Base-by-base conservation (phyloP, 306 rosid genomes). In the Calophaca sinica region DNA sequence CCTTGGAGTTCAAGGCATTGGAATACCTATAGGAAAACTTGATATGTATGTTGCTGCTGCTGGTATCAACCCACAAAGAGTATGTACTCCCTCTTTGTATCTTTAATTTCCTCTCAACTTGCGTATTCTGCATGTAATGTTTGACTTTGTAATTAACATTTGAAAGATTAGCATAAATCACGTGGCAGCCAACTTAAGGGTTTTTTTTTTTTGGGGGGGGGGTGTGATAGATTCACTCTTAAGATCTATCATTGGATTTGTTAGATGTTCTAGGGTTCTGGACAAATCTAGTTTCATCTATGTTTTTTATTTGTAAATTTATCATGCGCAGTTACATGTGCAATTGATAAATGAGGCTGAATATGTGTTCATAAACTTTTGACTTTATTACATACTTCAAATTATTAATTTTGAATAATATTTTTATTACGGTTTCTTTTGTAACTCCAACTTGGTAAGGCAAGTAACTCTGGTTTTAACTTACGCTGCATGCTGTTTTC, bases 31-130 rank as follows among this genome's bases (percentile, higher is more conserved):
- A 51, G 99, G 99, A 66, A 96, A 96, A 84, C 98, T 96, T 79
- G 99, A 96, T 83, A 86, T 96, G 86, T 96, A 92, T 75, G 99
- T 94, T 80, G 98, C 99, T 55, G 99, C 99, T 41, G 99, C 99
- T 63, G 99, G 99, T 31, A 87, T 96, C 55, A 92, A 90, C 81
- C 99, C 99, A 78, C 98, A 85, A 72, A 89, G 84, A 60, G 99
- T 94, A 92, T 78, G 91, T 57, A 73, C 54, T 65, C 42, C 53
- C 58, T 73, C 14, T 9, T 45, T 52, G 12, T 64, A 42, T 69
- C 33, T 72, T n/a, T 44, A 63, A 41, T 36, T 35, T 15, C 57
- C 35, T 65, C 13, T 62, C 44, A 46, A 38, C 50, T 68, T 63
- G 68, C 62, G 28, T 66, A 14, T 69, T 35, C 28, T 35, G 44